phyloP scores from a whole-genome alignment of 2,329 filamentous ascomycete genomes.

The Arachnomyces sp. region DNA sequence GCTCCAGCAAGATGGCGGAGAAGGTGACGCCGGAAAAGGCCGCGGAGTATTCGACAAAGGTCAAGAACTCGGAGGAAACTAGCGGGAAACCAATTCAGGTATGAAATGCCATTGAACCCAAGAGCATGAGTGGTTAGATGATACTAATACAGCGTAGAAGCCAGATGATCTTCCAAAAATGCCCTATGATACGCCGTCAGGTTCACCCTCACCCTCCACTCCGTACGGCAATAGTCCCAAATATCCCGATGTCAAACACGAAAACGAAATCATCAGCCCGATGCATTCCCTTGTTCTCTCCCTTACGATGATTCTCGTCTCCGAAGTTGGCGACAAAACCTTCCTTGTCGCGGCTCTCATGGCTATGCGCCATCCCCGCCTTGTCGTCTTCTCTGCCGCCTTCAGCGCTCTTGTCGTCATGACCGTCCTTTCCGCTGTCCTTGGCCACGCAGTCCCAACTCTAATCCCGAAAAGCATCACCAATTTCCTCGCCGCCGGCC shows the following conservation, averaged over 20 bases:
- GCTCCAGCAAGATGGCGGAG: conserved; percentile 62
- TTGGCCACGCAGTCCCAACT: conserved; percentile 86
- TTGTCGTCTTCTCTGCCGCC: conserved; percentile 92
- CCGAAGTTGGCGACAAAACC: conserved; percentile 96
- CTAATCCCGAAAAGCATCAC: conserved; percentile 87
- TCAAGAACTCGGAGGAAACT: conserved; percentile 41
- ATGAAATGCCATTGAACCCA: neutral
- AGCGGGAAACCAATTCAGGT: neutral
- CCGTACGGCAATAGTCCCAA: conserved; percentile 28
- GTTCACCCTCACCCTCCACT: conserved; percentile 59
- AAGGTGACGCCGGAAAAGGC: conserved; percentile 64
- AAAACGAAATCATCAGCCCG: conserved; percentile 57
- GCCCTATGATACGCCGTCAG: conserved; percentile 52
- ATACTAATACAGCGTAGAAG: conserved; percentile 49
- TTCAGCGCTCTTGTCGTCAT: conserved; percentile 85
- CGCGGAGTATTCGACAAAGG: conserved; percentile 29
- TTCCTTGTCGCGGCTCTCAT: conserved; percentile 95
- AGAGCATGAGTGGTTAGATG: too few relatives aligned
- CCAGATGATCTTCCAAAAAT: conserved; percentile 72
- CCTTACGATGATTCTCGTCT: conserved; percentile 94
- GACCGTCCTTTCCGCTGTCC: conserved; percentile 86
- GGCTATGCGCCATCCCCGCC: conserved; percentile 95
- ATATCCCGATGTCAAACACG: conserved; percentile 21
- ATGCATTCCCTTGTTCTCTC: conserved; percentile 86
- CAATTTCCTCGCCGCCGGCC: conserved; percentile 70